Conservation (phyloP, 1,139 yeast species). For the Protomyces arabidopsidicola region DNA sequence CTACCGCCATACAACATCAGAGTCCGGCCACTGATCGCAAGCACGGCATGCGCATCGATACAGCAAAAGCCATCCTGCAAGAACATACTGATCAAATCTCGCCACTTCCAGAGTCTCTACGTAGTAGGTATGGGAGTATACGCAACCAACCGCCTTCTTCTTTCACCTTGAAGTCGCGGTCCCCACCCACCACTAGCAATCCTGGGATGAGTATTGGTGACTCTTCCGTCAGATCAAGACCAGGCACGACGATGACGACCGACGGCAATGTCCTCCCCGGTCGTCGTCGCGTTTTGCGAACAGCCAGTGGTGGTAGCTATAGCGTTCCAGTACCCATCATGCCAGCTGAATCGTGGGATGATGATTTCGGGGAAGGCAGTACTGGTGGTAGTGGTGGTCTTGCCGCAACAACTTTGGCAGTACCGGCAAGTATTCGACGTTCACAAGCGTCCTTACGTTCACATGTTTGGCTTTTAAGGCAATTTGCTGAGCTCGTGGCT, state of each 20-base stretch:
- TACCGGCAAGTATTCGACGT: background rate
- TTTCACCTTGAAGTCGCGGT: background rate
- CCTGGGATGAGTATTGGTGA: background rate
- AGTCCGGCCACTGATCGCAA: no score
- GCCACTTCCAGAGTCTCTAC: background rate
- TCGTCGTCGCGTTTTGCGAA: background rate
- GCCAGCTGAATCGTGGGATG: background rate
- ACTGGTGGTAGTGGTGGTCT: background rate
- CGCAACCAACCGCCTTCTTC: no score
- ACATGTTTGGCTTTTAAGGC: background rate
- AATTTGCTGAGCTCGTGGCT: background rate
- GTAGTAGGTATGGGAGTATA: background rate
- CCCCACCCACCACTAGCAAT: background rate
- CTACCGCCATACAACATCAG: background rate
- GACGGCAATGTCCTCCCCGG: background rate
- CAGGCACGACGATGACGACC: background rate
- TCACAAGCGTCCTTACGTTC: background rate
- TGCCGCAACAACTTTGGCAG: background rate
- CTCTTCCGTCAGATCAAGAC: background rate
- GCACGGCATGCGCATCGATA: background rate
- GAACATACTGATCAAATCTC: background rate
- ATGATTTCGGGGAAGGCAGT: background rate
- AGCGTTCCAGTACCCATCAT: background rate
- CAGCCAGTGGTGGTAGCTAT: background rate
- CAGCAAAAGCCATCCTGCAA: background rate